Evolutionary conservation across 2,329 filamentous ascomycete species (phyloP).

Genomic region (Geosmithia flava): DNA sequence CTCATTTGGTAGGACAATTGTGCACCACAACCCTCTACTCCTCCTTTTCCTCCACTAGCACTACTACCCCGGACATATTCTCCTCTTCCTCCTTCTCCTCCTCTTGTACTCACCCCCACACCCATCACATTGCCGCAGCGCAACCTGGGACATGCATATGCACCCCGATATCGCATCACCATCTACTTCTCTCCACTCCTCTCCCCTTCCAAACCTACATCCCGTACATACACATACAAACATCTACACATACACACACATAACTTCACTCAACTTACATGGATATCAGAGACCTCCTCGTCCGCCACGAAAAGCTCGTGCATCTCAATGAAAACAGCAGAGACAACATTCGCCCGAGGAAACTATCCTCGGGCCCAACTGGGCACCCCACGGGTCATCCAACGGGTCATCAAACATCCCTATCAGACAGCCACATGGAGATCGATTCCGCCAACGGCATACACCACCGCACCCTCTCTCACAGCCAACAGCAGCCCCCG

Average conservation of each 20-base stretch:
- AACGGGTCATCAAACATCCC: constrained; percentile 28
- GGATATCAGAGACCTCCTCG: constrained; percentile 51
- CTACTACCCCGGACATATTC: constrained; percentile 1
- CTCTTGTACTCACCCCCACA: neutral
- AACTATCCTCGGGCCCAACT: constrained; percentile 28
- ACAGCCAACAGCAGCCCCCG: constrained; percentile 4
- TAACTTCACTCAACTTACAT: constrained; percentile 30
- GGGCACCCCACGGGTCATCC: constrained; percentile 3
- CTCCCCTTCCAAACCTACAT: neutral
- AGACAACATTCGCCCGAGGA: constrained; percentile 36
- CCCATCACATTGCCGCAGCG: neutral
- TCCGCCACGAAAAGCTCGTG: constrained; percentile 52
- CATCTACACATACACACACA: neutral
- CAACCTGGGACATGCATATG: too few relatives aligned
- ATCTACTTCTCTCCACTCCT: neutral
- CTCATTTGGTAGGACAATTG: constrained; percentile 1
- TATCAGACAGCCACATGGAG: constrained; percentile 33
- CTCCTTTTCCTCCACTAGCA: constrained; percentile 1
- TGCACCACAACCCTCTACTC: neutral
- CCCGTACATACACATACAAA: neutral
- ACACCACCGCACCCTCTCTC: constrained; percentile 8
- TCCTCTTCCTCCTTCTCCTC: neutral
- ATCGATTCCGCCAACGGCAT: constrained; percentile 27
- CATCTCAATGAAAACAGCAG: constrained; percentile 49
- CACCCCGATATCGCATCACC: neutral